phyloP scores from a whole-genome alignment of 2,329 filamentous ascomycete genomes.

The Aspergillus floridensis region DNA sequence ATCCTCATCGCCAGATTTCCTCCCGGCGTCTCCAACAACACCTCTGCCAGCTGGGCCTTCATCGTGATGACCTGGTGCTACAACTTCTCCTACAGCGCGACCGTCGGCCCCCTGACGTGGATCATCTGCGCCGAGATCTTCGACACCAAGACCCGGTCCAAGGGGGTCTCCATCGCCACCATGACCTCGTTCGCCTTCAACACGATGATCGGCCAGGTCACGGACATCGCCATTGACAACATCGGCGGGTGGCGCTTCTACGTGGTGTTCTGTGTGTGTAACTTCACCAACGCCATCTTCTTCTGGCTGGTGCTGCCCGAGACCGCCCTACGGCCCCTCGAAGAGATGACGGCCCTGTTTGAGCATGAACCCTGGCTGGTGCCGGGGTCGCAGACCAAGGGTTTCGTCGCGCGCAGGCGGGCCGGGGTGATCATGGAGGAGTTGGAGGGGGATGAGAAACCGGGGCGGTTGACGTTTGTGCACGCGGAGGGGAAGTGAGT shows the following conservation, averaged over 20 bases:
- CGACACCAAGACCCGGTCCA: neutral
- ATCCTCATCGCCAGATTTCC: neutral
- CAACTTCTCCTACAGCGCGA: neutral
- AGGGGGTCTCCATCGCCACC: neutral
- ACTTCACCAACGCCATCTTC: neutral
- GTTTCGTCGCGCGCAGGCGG: too few species aligned
- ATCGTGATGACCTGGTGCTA: constrained; percentile 4
- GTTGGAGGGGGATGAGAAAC: too few species aligned
- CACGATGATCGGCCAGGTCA: neutral
- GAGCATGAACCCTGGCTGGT: too few species aligned
- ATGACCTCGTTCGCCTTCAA: constrained; percentile 2
- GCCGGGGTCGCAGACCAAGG: too few species aligned
- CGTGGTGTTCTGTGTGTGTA: neutral
- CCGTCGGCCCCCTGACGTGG: neutral
- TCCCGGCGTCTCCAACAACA: neutral
- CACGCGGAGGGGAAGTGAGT: too few species aligned
- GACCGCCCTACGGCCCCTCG: neutral
- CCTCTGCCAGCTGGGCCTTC: neutral
- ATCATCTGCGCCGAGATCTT: constrained; percentile 4
- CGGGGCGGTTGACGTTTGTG: too few species aligned
- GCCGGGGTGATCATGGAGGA: too few species aligned
- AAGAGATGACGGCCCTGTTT: neutral
- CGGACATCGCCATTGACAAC: neutral
- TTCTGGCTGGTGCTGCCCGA: neutral
- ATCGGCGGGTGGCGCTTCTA: neutral